phyloP scores from a whole-genome alignment of 208 protist species.

The Leishmania tarentolae region DNA sequence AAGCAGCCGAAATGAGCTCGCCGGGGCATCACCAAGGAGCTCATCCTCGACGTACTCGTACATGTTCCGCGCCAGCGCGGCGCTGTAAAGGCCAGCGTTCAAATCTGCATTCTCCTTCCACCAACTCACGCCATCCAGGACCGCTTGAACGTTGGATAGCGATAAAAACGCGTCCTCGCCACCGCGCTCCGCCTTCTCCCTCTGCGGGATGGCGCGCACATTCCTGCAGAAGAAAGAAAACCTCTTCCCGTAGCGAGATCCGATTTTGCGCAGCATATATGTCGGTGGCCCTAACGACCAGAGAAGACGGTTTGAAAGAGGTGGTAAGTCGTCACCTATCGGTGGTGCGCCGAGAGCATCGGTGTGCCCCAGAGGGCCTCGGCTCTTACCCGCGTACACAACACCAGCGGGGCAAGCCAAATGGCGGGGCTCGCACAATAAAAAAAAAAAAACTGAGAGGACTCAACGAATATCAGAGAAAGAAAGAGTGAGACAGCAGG shows the following conservation, averaged over 20 bases:
- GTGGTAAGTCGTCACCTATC: not conserved
- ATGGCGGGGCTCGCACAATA: not conserved
- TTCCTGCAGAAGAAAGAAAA: slow-evolving; percentile 56
- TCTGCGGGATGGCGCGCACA: slow-evolving; percentile 37
- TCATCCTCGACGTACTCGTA: slow-evolving; percentile 71
- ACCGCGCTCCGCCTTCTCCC: slow-evolving; percentile 48
- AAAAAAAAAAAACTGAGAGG: not conserved
- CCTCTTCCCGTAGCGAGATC: slow-evolving; percentile 12
- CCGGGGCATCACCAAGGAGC: slow-evolving; percentile 49
- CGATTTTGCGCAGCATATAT: slow-evolving; percentile 26
- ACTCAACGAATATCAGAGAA: not conserved
- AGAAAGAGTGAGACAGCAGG: not conserved
- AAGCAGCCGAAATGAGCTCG: slow-evolving; percentile 57
- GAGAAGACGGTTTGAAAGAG: not conserved
- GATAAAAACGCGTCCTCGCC: slow-evolving; percentile 80
- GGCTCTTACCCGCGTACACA: not conserved
- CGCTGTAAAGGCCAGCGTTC: slow-evolving; percentile 70
- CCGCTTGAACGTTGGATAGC: slow-evolving; percentile 44
- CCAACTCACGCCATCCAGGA: slow-evolving; percentile 82
- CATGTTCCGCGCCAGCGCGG: slow-evolving; percentile 61
- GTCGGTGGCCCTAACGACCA: not conserved
- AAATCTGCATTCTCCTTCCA: slow-evolving; percentile 65
- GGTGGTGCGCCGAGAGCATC: not conserved
- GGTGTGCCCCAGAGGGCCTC: not conserved
- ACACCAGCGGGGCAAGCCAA: not conserved